phyloP scores from a whole-genome alignment of 208 protist species.

The Acanthamoeba quina region DNA sequence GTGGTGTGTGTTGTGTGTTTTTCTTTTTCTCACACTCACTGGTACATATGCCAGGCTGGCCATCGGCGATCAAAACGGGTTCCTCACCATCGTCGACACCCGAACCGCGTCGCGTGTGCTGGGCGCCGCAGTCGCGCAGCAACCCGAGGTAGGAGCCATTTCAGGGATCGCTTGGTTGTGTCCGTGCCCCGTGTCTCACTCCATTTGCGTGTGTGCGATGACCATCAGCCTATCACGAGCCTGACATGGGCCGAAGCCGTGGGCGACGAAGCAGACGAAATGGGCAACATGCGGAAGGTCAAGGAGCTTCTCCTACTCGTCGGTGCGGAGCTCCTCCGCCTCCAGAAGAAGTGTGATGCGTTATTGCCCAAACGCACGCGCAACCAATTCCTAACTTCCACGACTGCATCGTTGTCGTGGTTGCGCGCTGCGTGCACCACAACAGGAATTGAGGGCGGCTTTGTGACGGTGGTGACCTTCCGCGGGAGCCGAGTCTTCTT shows the following conservation, averaged over 20 bases:
- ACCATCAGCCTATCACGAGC: conserved; percentile 7
- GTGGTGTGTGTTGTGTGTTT: background rate
- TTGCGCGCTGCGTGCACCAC: background rate
- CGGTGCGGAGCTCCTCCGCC: background rate
- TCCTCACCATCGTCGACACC: conserved; percentile 35
- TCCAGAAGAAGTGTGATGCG: background rate
- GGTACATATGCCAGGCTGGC: background rate
- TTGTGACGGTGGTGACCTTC: conserved; percentile 47
- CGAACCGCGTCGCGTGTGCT: conserved; percentile 47
- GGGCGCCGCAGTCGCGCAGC: background rate
- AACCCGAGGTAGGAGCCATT: background rate
- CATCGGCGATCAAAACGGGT: conserved; percentile 34
- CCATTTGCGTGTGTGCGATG: background rate
- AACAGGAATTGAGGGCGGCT: conserved; percentile 14
- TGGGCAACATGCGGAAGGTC: conserved; percentile 36
- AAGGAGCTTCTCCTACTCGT: conserved; percentile 40
- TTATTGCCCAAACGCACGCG: background rate
- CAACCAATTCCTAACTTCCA: background rate
- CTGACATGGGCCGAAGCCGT: conserved; percentile 34
- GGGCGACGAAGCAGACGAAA: conserved; percentile 13
- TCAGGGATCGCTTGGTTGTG: background rate
- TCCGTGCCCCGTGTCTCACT: background rate
- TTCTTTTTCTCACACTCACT: background rate
- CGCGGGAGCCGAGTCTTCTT: conserved; percentile 30
- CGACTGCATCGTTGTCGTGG: background rate